Evolutionary conservation across 2,329 filamentous ascomycete genomes (phyloP).

Genomic region (Pseudocercospora eumusae): DNA sequence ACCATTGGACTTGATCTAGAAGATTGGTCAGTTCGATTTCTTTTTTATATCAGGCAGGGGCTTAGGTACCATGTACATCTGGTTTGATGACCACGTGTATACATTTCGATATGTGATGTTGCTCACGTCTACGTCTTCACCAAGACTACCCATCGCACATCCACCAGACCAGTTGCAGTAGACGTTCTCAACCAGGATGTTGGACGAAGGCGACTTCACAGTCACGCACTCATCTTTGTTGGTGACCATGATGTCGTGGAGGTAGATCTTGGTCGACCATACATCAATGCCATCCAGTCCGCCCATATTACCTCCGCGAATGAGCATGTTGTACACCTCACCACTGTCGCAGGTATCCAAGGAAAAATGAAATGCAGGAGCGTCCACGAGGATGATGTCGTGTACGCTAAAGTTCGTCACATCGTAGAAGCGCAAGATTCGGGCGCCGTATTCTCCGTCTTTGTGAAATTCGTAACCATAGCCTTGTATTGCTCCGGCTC

Average conservation of each 20-base stretch:
- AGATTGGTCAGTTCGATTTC: neutral
- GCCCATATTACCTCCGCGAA: slow-evolving; percentile 55
- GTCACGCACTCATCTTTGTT: slow-evolving; percentile 64
- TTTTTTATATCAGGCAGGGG: neutral
- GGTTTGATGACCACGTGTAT: slow-evolving; percentile 55
- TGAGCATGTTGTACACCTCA: slow-evolving; percentile 59
- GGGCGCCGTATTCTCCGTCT: slow-evolving; percentile 45
- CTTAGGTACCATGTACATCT: slow-evolving; percentile 53
- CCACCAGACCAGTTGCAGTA: slow-evolving; percentile 61
- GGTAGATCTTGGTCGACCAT: slow-evolving; percentile 57
- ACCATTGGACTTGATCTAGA: slow-evolving; percentile 59
- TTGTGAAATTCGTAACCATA: slow-evolving; percentile 54
- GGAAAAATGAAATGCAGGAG: slow-evolving; percentile 54
- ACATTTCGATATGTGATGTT: slow-evolving; percentile 57
- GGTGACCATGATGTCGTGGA: slow-evolving; percentile 62
- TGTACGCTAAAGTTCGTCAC: slow-evolving; percentile 53
- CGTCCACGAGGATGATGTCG: slow-evolving; percentile 53
- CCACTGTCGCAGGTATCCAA: slow-evolving; percentile 55
- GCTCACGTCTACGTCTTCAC: slow-evolving; percentile 52
- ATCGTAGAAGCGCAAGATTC: slow-evolving; percentile 51
- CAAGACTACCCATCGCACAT: slow-evolving; percentile 60
- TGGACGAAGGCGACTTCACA: slow-evolving; percentile 55
- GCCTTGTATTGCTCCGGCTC: slow-evolving; percentile 56
- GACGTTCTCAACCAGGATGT: slow-evolving; percentile 61
- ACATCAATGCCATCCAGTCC: slow-evolving; percentile 61